Conservation (phyloP, 2,329 filamentous ascomycete genomes). For the Cladophialophora psammophila region DNA sequence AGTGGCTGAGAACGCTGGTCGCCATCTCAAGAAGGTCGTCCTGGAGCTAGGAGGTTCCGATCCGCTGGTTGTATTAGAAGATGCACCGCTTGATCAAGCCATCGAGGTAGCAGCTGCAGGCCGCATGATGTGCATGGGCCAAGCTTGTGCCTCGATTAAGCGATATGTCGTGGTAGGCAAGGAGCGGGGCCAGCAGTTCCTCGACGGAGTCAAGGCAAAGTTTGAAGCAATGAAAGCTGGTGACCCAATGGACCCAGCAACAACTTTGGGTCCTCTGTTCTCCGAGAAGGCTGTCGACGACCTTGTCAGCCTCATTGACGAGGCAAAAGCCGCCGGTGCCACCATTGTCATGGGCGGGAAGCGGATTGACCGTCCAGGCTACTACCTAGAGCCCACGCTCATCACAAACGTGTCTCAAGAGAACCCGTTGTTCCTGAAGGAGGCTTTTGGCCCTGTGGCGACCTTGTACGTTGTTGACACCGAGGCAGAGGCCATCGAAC, state of each 20-base stretch:
- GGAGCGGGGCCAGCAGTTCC: slow-evolving; percentile 5
- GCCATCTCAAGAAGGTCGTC: slow-evolving; percentile 26
- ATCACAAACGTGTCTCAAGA: slow-evolving; percentile 76
- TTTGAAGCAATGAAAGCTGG: slow-evolving; percentile 6
- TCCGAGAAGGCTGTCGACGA: background rate
- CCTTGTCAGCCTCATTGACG: slow-evolving; percentile 70
- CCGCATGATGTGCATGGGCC: slow-evolving; percentile 30
- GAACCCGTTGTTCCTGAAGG: slow-evolving; percentile 87
- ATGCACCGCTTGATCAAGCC: slow-evolving; percentile 36
- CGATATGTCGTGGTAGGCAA: slow-evolving; percentile 26
- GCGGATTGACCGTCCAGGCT: slow-evolving; percentile 60
- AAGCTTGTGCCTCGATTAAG: slow-evolving; percentile 28
- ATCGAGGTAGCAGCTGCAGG: slow-evolving; percentile 17
- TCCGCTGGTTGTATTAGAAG: slow-evolving; percentile 27
- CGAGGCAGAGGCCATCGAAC: slow-evolving; percentile 45
- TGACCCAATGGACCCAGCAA: slow-evolving; percentile 9
- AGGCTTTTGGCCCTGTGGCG: slow-evolving; percentile 85
- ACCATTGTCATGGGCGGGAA: slow-evolving; percentile 61
- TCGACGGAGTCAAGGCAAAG: slow-evolving; percentile 9
- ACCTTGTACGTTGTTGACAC: slow-evolving; percentile 67
- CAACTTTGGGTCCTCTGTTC: slow-evolving; percentile 10
- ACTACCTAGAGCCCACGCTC: slow-evolving; percentile 84
- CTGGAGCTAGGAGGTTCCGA: slow-evolving; percentile 34
- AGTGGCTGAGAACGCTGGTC: slow-evolving; percentile 24
- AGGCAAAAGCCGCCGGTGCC: slow-evolving; percentile 81